These are phyloP conservation scores for Cichorium intybus DNA, from an alignment of 140 eudicot genomes.

Conservation along the genomic window DNA sequence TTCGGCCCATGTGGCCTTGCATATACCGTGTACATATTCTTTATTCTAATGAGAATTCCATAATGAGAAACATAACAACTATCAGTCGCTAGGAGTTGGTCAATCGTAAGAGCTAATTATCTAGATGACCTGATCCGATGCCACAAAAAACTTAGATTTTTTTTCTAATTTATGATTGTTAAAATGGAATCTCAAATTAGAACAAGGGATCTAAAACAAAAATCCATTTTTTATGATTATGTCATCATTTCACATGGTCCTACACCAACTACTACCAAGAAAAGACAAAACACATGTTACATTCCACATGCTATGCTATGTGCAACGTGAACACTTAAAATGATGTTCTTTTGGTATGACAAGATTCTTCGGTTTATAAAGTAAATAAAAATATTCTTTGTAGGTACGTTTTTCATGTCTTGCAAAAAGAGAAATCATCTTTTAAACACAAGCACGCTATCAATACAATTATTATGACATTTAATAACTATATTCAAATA, in stretches of 20 bases:
- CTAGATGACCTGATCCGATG: neutral
- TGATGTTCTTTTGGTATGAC: neutral
- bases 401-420: neutral
- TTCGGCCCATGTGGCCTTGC: too few species aligned
- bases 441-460: neutral
- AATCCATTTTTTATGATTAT: neutral
- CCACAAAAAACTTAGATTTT: neutral
- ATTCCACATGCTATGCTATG: neutral
- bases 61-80: too few species aligned
- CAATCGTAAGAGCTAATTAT: neutral
- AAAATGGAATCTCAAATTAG: neutral
- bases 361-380: neutral
- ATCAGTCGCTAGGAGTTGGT: too few species aligned
- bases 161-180: neutral
- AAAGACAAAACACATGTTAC: neutral
- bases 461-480: too few species aligned
- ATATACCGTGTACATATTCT: too few species aligned
- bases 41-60: too few species aligned
- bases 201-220: neutral
- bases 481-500: too few species aligned
- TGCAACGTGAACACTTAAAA: neutral
- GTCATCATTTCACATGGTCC: neutral
- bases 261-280: neutral
- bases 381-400: neutral
- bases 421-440: neutral